Evolutionary conservation across 2,329 filamentous ascomycete genomes (phyloP).

Genomic region (Waltergamsia citrina): DNA sequence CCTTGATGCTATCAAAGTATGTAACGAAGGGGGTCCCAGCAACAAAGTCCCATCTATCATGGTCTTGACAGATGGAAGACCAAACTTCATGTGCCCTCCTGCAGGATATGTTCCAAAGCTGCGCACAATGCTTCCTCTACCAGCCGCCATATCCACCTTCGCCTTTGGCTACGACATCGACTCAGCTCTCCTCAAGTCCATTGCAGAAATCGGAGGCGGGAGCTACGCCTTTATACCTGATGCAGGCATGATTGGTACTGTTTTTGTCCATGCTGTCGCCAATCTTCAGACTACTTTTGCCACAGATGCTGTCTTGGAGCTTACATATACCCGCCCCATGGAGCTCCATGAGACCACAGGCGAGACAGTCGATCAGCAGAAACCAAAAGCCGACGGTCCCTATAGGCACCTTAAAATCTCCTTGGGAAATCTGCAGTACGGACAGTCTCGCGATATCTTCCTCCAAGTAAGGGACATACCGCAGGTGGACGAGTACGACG

Average conservation of each 20-base stretch:
- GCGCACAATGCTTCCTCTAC: constrained; percentile 25
- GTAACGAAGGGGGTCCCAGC: constrained; percentile 20
- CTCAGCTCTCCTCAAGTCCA: constrained; percentile 46
- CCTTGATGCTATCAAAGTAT: constrained; percentile 36
- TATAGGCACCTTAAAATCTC: constrained; percentile 22
- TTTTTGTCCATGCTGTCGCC: constrained; percentile 52
- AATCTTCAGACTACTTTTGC: constrained; percentile 52
- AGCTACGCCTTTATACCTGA: constrained; percentile 55
- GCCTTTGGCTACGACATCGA: constrained; percentile 23
- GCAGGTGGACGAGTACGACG: constrained; percentile 2
- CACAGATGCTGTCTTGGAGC: constrained; percentile 29
- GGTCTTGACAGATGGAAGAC: constrained; percentile 44
- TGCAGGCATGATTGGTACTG: constrained; percentile 52
- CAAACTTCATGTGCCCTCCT: constrained; percentile 42
- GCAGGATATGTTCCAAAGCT: constrained; percentile 47
- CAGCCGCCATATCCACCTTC: constrained; percentile 30
- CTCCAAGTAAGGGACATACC: constrained; percentile 22
- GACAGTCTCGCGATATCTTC: constrained; percentile 49
- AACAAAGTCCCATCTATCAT: constrained; percentile 38
- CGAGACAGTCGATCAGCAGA: constrained; percentile 23
- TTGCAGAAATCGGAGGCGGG: constrained; percentile 46
- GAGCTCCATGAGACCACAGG: constrained; percentile 29
- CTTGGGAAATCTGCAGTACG: constrained; percentile 47
- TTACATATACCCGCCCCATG: constrained; percentile 27
- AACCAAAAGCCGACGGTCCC: constrained; percentile 11